Evolutionary conservation across 169 alveolate species (phyloP), one percentile per base, ranked within the genome.

Genomic region (Babesia sp.): DNA sequence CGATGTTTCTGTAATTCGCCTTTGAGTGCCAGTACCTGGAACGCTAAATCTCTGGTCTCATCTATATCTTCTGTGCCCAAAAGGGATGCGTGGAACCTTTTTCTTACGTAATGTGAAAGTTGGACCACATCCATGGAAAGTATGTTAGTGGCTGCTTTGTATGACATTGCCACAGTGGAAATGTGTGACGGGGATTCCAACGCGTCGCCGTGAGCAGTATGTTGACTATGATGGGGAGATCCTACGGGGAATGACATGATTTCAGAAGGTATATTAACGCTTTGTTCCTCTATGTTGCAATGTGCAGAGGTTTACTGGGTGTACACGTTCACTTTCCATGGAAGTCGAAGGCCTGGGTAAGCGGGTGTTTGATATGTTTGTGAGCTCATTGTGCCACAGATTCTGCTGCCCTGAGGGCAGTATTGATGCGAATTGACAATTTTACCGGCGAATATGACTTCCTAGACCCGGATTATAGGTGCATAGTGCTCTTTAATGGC

Each of bases 111-210:
- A 11, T 24, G 44, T 29, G 83, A 51, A 9, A 72, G 67, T 37
- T 63, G 67, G 24, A 58, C 44, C 29, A 63, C 83, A 36, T 72
- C 83, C 83, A 72, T 58, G 36, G 83, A 72, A 16, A 72, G 68
- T 9, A 72, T 29, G 42, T 56, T 70, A 1, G 22, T 44, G 28
- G 72, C 59, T 20, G 44, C 59, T 63, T 44, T 63, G 28, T n/a
- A 9, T 28, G 59, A n/a, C 72, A 63, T 63, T 20, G 36, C 72
- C 50, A n/a, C n/a, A n/a, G n/a, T n/a, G n/a, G n/a, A n/a, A n/a
- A n/a, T n/a, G n/a, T n/a, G n/a, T n/a, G n/a, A 44, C 28, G 20
- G 53, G 18, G 53, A 5, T 44, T 44, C 53, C 3, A 24, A 3
- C 3, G 5, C 53, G 20, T n/a, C 53, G 53, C 18, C 53, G 53